Evolutionary conservation across 2,329 filamentous ascomycete species (phyloP).

Genomic region (Xylaria sp.): DNA sequence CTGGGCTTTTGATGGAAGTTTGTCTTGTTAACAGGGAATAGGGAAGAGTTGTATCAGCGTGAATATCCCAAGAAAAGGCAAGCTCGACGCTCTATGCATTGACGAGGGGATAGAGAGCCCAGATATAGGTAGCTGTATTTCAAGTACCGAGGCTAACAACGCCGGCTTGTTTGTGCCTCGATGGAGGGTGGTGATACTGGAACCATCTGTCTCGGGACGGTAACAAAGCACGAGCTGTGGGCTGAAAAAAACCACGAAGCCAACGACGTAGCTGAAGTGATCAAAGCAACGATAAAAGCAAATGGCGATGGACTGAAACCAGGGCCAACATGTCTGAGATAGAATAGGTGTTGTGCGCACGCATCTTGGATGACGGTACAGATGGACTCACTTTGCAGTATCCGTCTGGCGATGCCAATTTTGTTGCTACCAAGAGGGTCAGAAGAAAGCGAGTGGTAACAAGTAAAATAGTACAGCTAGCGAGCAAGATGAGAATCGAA

Average conservation of each 20-base stretch:
- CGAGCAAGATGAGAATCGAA: conserved; percentile 60
- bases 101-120: too few relatives aligned
- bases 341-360: background rate
- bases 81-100: too few relatives aligned
- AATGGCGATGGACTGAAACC: background rate
- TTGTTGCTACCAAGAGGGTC: conserved; percentile 53
- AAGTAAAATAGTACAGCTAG: conserved; percentile 66
- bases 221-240: background rate
- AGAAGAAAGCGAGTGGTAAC: conserved; percentile 58
- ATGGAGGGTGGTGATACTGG: background rate
- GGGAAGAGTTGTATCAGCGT: background rate
- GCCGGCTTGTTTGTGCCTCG: too few relatives aligned
- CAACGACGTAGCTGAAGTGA: background rate
- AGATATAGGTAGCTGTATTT: too few relatives aligned
- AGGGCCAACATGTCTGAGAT: background rate
- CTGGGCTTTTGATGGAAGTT: background rate
- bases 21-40: background rate
- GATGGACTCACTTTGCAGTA: conserved; percentile 23
- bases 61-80: background rate
- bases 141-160: too few relatives aligned
- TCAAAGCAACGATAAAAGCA: background rate
- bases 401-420: conserved; percentile 38
- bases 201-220: background rate
- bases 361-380: background rate
- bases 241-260: background rate